Conservation (phyloP, 371 early-diverging fungal genomes). For the Syncephalastrum monosporum region DNA sequence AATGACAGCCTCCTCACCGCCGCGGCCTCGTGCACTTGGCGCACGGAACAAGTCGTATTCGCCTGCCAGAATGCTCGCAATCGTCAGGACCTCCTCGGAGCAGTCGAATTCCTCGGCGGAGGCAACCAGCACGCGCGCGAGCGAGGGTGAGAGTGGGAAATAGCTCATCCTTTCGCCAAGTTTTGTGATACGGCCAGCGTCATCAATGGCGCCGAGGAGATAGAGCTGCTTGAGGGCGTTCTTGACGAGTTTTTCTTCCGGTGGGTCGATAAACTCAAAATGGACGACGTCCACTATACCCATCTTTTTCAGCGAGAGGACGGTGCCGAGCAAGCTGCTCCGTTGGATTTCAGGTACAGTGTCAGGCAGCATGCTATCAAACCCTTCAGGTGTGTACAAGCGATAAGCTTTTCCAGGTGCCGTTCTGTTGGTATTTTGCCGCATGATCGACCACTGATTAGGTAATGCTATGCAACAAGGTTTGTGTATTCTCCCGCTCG, state of each 20-base stretch:
- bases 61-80: constrained; percentile 80
- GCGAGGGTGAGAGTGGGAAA: constrained; percentile 94
- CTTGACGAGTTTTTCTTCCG: constrained; percentile 79
- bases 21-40: constrained; percentile 25
- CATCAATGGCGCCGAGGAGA: constrained; percentile 94
- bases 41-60: constrained; percentile 85
- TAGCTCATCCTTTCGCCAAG: constrained; percentile 93
- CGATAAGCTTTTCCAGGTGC: constrained; percentile 94
- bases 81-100: constrained; percentile 45
- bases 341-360: constrained; percentile 96
- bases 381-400: constrained; percentile 90
- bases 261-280: constrained; percentile 97
- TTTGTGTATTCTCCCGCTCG: neutral
- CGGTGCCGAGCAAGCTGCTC: constrained; percentile 85
- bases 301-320: constrained; percentile 87
- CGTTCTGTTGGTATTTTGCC: constrained; percentile 27
- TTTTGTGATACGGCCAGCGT: constrained; percentile 85
- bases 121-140: constrained; percentile 84
- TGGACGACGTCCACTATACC: constrained; percentile 90
- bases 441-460: too few species aligned
- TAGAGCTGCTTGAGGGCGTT: constrained; percentile 91
- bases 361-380: constrained; percentile 76
- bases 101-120: constrained; percentile 50
- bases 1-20: constrained; percentile 64
- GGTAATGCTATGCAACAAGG: too few species aligned